phyloP scores from a whole-genome alignment of 2,329 filamentous ascomycete species.

The Mycocentrospora acerina region DNA sequence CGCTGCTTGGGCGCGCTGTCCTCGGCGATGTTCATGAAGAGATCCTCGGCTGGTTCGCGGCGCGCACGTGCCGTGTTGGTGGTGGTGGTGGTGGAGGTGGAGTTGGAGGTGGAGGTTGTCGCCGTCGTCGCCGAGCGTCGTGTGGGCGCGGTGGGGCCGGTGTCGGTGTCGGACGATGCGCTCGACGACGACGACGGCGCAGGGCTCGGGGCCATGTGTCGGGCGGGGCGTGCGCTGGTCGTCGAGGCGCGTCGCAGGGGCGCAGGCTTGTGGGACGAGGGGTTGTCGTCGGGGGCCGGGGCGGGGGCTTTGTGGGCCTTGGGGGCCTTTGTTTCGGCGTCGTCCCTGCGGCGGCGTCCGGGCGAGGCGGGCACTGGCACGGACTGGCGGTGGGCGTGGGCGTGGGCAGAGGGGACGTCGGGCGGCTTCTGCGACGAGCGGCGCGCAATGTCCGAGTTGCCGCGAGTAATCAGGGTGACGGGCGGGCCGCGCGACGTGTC shows the following conservation, averaged over 20 bases:
- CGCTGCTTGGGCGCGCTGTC: constrained; percentile 34
- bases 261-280: constrained; percentile 6
- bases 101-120: constrained; percentile 5
- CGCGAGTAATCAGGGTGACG: constrained; percentile 53
- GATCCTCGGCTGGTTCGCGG: constrained; percentile 40
- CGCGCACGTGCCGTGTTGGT: constrained; percentile 18
- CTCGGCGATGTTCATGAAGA: constrained; percentile 47
- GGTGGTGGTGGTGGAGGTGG: no score
- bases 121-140: constrained; percentile 13
- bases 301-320: no score
- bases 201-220: constrained; percentile 31
- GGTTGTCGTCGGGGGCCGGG: constrained; percentile 8
- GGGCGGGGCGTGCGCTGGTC: constrained; percentile 17
- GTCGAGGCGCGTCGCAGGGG: constrained; percentile 19
- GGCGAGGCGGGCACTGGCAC: constrained; percentile 15
- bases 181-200: constrained; percentile 8
- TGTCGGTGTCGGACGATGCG: constrained; percentile 34
- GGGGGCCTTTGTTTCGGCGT: constrained; percentile 8
- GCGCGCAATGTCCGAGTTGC: constrained; percentile 36
- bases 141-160: constrained; percentile 21
- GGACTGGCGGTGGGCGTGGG: constrained; percentile 32
- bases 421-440: constrained; percentile 23
- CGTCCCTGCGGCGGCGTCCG: constrained; percentile 17
- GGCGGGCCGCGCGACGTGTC: constrained; percentile 53
- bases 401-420: no score